Evolutionary conservation across 2,329 filamentous ascomycete genomes (phyloP).

Genomic region (Alternaria dauci): DNA sequence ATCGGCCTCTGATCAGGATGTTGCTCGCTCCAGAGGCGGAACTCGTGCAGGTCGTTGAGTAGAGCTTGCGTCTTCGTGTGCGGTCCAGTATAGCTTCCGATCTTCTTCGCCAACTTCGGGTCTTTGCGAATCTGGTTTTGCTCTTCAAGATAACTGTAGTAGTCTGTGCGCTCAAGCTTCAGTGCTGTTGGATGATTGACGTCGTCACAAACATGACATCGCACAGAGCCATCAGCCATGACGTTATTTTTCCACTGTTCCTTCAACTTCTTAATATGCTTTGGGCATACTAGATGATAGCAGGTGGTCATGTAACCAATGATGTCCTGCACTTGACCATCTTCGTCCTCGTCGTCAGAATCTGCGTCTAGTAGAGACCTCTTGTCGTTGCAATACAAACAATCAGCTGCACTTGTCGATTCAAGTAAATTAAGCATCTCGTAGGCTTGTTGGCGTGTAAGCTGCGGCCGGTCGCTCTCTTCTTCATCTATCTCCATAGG

Average conservation of each 20-base stretch:
- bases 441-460: constrained; percentile 78
- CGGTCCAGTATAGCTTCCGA: constrained; percentile 79
- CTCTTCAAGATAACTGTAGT: constrained; percentile 61
- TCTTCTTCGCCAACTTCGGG: constrained; percentile 65
- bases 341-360: constrained; percentile 54
- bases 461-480: constrained; percentile 65
- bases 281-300: constrained; percentile 82
- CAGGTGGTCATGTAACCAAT: constrained; percentile 86
- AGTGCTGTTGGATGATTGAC: constrained; percentile 72
- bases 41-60: constrained; percentile 74
- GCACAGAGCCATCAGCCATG: constrained; percentile 58
- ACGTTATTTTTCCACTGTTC: constrained; percentile 58
- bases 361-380: constrained; percentile 55
- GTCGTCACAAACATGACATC: constrained; percentile 74
- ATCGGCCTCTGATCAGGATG: constrained; percentile 74
- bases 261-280: constrained; percentile 71
- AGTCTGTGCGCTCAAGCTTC: constrained; percentile 69
- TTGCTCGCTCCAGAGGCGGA: constrained; percentile 68
- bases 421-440: constrained; percentile 85
- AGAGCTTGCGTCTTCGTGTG: constrained; percentile 92
- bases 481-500: constrained; percentile 91
- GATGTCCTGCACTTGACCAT: constrained; percentile 63
- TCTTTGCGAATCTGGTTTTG: constrained; percentile 64
- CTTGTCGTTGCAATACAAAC: constrained; percentile 71
- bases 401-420: constrained; percentile 79